These are phyloP conservation scores for Gloeopeniophorella convolvens DNA, from an alignment of 768 basidiomycete genomes.

Conservation along the genomic window DNA sequence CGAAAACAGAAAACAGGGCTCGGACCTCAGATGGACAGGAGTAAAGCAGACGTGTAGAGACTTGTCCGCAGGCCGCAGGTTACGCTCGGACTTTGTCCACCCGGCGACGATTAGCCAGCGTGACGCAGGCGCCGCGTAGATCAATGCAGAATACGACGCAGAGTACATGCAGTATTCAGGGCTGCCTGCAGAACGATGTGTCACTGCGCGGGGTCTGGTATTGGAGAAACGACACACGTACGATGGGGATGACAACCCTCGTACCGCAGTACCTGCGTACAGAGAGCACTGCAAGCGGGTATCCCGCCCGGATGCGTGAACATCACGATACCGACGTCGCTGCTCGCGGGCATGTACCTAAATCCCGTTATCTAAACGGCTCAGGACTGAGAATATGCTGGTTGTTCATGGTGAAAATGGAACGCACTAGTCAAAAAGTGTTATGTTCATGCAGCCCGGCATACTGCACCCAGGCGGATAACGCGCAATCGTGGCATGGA, in stretches of 20 bases:
- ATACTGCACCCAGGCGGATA: conserved; percentile 55
- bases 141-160: conserved; percentile 53
- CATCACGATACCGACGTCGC: conserved; percentile 86
- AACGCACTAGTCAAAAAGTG: conserved; percentile 71
- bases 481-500: conserved; percentile 54
- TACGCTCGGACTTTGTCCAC: too few species aligned
- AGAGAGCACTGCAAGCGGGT: conserved; percentile 47
- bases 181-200: conserved; percentile 79
- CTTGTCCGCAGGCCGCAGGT: conserved; percentile 73
- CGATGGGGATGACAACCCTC: conserved; percentile 74
- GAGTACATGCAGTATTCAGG: conserved; percentile 61
- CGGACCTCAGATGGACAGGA: not conserved
- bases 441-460: conserved; percentile 60
- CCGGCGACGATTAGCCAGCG: too few species aligned
- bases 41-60: conserved; percentile 33
- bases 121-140: conserved; percentile 67
- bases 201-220: too few species aligned
- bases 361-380: too few species aligned
- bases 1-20: conserved; percentile 9
- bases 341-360: conserved; percentile 74
- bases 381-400: not conserved
- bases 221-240: conserved; percentile 62
- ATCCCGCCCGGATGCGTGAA: conserved; percentile 61
- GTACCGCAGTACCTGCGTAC: conserved; percentile 47
- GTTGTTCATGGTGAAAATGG: not conserved